Percentiles rank a stretch among this genome's conserved stretches.
phyloP scores from a whole-genome alignment of 1,284 basidiomycete species.

The Trichosporon sp. region DNA sequence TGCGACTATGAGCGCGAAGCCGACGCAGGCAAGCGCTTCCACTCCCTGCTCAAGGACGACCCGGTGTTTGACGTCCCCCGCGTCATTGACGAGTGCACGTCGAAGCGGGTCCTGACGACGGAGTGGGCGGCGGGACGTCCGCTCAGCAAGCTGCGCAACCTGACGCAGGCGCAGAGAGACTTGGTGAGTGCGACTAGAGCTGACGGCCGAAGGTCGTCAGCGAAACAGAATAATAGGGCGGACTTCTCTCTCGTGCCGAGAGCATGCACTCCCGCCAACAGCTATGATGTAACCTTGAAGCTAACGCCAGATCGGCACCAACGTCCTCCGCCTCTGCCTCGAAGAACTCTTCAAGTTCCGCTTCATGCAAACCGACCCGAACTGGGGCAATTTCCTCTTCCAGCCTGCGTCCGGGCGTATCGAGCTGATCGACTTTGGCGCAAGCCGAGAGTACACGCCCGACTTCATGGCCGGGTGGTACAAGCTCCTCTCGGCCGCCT shows the following conservation, averaged over 20 bases:
- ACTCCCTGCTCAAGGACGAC: slow-evolving; percentile 56
- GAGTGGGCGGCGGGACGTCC: slow-evolving; percentile 77
- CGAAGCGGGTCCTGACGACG: slow-evolving; percentile 79
- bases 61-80: slow-evolving; percentile 73
- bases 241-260: no score
- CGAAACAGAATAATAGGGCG: no score
- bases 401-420: slow-evolving; percentile 57
- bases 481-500: slow-evolving; percentile 69
- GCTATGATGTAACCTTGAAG: not conserved
- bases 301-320: slow-evolving; percentile 64
- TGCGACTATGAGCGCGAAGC: slow-evolving; percentile 92
- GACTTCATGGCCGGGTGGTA: slow-evolving; percentile 88
- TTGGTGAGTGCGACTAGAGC: slow-evolving; percentile 54
- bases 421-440: slow-evolving; percentile 93
- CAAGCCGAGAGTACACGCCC: slow-evolving; percentile 77
- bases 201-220: no score
- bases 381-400: slow-evolving; percentile 97
- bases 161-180: slow-evolving; percentile 64
- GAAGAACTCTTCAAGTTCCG: slow-evolving; percentile 86
- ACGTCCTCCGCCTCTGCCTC: slow-evolving; percentile 79
- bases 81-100: slow-evolving; percentile 71
- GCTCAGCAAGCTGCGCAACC: slow-evolving; percentile 60
- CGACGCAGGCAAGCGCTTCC: slow-evolving; percentile 63
- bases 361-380: slow-evolving; percentile 97
- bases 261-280: not conserved